Base-by-base conservation (phyloP, 495 filamentous ascomycete genomes). In the Annulohypoxylon stygium region DNA sequence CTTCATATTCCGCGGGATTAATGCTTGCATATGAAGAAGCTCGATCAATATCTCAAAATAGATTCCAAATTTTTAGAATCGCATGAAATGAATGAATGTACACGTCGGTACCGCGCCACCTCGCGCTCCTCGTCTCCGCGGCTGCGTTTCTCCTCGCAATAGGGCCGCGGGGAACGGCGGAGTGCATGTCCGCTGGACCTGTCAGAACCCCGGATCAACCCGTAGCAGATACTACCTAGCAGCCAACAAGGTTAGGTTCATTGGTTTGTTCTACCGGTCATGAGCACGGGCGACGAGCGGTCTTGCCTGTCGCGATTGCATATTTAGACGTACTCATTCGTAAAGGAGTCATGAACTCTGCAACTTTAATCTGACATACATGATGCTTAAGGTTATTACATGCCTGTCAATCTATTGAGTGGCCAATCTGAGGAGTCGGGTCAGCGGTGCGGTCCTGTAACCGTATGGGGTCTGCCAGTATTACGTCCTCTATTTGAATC, bases 121-220 rank as follows among this genome's bases (percentile, higher is more conserved):
- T 54, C 25, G 33, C 26, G 20, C 14, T 67, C 23, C 48, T 55
- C 51, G 53, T 30, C 43, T 61, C 67, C 61, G 63, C 59, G 47
- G 41, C 25, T 20, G 43, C 43, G 43, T n/a, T n/a, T 39, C 43
- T 39, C 37, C n/a, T 72, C 50, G 54, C 53, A 75, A 68, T 59
- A 69, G 34, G 63, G 67, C 73, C 73, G 69, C 73, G 73, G 73
- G 73, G 73, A 75, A 75, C 33, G 73, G 73, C 73, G 73, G 73
- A 65, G 65, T 69, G 59, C 65, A 72, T 72, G 47, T 12, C 73
- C 73, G 73, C 69, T 72, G 54, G 37, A 6, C 62, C 65, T 68
- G 63, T 68, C 48, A 70, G 51, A 51, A 60, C 23, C 41, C 58
- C 45, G 39, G 61, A 39, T 50, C 23, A 53, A 39, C 18, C 39